Base-by-base conservation (phyloP, 2,329 filamentous ascomycete species). In the Neofusicoccum sp. region DNA sequence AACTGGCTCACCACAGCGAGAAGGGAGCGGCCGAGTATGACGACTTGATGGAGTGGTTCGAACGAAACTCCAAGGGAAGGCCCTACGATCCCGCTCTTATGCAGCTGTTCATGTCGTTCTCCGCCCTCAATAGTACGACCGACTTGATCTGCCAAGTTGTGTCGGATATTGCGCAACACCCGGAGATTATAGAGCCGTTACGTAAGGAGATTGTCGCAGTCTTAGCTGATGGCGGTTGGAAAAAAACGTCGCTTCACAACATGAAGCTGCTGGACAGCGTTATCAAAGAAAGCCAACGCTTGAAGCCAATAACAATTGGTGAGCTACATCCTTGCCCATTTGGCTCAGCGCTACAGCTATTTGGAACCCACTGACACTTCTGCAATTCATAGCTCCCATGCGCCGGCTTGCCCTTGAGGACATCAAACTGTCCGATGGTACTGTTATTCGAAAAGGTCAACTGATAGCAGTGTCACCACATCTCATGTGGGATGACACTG, bases 241-340 rank as follows among this genome's bases (percentile, higher is more conserved):
- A 66, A 34, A 75, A 73, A 65, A 63, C 65, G 8, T 64, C 69
- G 1, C 64, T 75, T 11, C 69, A 68, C 29, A 69, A 74, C 54
- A 64, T 75, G 6, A 67, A 69, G 14, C 64, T 75, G 12, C 65
- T 76, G 49, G 74, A 76, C 62, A 73, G 69, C 63, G 67, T 73
- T 47, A 66, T 75, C 58, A 74, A 73, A 62, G 74, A 76, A 61
- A 68, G 67, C 3, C 72, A 74, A 60, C 65, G 74, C 43, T 43
- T 71, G n/a, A 71, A 69, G 16, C 67, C 68, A 22, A 22, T 22
- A 22, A 22, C 22, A 22, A 22, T 22, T 2, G 22, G 22, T 22
- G 22, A 22, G 22, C 22, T 22, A 22, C 22, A 22, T 22, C 22
- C 22, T 22, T 22, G 22, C 22, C 22, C 22, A 22, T 22, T 22